These are phyloP conservation scores for Ustilago curta DNA, from an alignment of 1,284 basidiomycete genomes.

Conservation along the genomic window DNA sequence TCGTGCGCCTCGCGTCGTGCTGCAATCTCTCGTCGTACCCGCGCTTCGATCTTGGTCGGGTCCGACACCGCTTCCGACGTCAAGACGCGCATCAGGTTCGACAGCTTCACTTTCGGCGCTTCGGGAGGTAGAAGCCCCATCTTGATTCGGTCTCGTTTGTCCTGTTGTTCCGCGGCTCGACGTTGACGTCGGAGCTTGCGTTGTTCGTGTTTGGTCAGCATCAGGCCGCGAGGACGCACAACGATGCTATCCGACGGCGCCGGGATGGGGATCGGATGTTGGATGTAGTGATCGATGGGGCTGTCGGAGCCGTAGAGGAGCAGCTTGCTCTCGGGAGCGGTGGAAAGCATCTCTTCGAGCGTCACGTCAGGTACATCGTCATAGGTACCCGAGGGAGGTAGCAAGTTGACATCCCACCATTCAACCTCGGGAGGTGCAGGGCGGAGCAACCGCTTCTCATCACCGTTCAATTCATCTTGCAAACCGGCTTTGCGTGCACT, in stretches of 20 bases:
- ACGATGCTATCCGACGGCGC: conserved; percentile 87
- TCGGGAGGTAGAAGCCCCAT: conserved; percentile 97
- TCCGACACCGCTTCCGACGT: conserved; percentile 96
- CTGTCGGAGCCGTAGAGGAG: conserved; percentile 72
- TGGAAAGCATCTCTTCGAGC: conserved; percentile 73
- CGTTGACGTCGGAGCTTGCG: conserved; percentile 95
- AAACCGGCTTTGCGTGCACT: conserved; percentile 90
- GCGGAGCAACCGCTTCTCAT: conserved; percentile 84
- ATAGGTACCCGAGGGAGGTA: conserved; percentile 80
- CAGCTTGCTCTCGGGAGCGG: conserved; percentile 63
- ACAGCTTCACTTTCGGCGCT: conserved; percentile 92
- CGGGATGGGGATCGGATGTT: conserved; percentile 96
- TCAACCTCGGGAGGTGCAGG: conserved; percentile 87
- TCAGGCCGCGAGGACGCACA: conserved; percentile 72
- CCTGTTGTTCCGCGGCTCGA: conserved; percentile 88
- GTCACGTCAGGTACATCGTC: conserved; percentile 73
- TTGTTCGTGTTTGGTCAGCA: conserved; percentile 77
- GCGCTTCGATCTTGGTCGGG: conserved; percentile 95
- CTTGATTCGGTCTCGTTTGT: conserved; percentile 92
- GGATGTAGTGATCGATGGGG: conserved; percentile 89
- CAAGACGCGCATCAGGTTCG: conserved; percentile 97
- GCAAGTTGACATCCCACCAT: conserved; percentile 95
- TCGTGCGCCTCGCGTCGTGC: conserved; percentile 89
- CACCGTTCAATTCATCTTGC: conserved; percentile 87
- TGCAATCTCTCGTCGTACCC: conserved; percentile 90